A percentile compares a stretch with the other conserved stretches of the same genome.
Evolutionary conservation across 192 early-diverging fungal genomes (phyloP).

Genomic region (Coemansia umbellata): DNA sequence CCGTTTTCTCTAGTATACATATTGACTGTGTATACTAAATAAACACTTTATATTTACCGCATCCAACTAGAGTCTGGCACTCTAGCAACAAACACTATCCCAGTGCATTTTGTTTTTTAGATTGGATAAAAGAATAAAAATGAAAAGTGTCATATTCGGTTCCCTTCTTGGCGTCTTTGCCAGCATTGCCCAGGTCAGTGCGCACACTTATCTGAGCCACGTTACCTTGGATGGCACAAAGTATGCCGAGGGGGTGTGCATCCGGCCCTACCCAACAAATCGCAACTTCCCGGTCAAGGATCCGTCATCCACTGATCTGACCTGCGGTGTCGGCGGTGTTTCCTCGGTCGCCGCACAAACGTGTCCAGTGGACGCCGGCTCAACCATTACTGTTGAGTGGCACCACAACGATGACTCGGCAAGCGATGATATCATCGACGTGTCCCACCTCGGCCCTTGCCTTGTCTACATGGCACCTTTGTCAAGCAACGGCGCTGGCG

Average conservation of each 20-base stretch:
- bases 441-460: conserved; percentile 17
- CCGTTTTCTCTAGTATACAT: too few species aligned
- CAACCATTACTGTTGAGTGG: conserved; percentile 27
- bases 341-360: conserved; percentile 14
- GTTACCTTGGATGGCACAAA: conserved; percentile 14
- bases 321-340: conserved; percentile 13
- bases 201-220: conserved; percentile 30
- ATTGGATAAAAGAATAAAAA: too few species aligned
- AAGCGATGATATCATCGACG: conserved; percentile 24
- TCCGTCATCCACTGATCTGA: conserved; percentile 10
- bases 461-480: conserved; percentile 35
- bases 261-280: conserved; percentile 20
- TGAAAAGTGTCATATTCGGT: conserved; percentile 1
- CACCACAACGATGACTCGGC: conserved; percentile 20
- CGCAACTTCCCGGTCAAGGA: conserved; percentile 29
- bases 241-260: conserved; percentile 20
- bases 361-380: conserved; percentile 16
- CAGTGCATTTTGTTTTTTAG: too few species aligned
- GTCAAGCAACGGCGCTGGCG: conserved; percentile 22
- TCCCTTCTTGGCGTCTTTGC: conserved; percentile 7
- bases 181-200: conserved; percentile 9
- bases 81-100: too few species aligned
- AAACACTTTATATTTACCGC: too few species aligned
- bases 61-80: too few species aligned
- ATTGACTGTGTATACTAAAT: too few species aligned